A percentile compares a stretch with the other conserved stretches of the same genome.
phyloP scores from a whole-genome alignment of 2,329 filamentous ascomycete genomes.

The Aspergillus sp. region DNA sequence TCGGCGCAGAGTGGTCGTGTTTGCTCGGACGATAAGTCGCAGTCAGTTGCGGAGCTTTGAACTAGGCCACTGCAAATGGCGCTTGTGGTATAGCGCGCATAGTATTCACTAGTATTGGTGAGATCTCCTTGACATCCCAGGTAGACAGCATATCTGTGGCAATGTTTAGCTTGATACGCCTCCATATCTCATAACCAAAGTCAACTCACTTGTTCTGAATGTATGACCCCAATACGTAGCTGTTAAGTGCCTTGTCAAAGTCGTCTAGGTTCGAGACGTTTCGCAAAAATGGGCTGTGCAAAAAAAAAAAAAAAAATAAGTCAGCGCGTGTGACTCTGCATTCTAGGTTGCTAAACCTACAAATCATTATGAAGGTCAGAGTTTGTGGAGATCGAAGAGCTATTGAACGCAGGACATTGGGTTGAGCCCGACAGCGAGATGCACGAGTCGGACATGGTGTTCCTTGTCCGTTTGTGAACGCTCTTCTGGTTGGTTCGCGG shows the following conservation, averaged over 20 bases:
- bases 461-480: conserved; percentile 17
- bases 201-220: conserved; percentile 70
- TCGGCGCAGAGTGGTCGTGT: conserved; percentile 82
- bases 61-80: conserved; percentile 92
- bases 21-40: conserved; percentile 63
- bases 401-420: conserved; percentile 69
- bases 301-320: too few relatives aligned
- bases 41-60: conserved; percentile 76
- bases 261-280: conserved; percentile 72
- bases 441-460: conserved; percentile 47
- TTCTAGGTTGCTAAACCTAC: conserved; percentile 50
- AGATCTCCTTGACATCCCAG: conserved; percentile 79
- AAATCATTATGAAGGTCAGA: conserved; percentile 60
- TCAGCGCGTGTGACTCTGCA: conserved; percentile 31
- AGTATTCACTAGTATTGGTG: conserved; percentile 75
- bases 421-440: conserved; percentile 71
- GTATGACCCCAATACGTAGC: conserved; percentile 74
- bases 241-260: conserved; percentile 72
- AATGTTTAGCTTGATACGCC: conserved; percentile 3
- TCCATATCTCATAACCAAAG: neutral
- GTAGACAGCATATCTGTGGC: conserved; percentile 71
- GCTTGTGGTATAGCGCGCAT: conserved; percentile 89
- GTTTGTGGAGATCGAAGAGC: conserved; percentile 69
- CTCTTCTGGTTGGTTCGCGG: neutral
- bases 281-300: conserved; percentile 74